phyloP scores from a whole-genome alignment of 345 rosid genomes.

The Cardamine occulta region DNA sequence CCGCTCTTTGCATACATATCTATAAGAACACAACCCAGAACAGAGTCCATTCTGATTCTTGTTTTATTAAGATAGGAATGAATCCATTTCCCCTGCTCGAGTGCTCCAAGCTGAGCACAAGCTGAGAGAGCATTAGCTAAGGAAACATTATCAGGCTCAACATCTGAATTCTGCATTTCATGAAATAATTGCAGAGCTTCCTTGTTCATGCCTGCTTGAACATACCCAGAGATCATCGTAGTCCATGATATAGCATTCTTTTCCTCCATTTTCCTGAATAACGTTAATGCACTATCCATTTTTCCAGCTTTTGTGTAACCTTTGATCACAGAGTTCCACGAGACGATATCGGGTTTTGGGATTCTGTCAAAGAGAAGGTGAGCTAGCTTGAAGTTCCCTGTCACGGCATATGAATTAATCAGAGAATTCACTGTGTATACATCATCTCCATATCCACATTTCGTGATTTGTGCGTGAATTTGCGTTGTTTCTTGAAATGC shows the following conservation, averaged over 20 bases:
- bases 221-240: constrained; percentile 68
- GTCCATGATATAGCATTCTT: constrained; percentile 70
- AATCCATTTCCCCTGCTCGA: constrained; percentile 84
- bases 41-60: constrained; percentile 45
- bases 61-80: constrained; percentile 52
- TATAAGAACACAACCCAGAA: constrained; percentile 59
- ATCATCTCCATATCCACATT: constrained; percentile 57
- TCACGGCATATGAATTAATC: constrained; percentile 57
- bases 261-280: constrained; percentile 53
- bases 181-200: constrained; percentile 66
- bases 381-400: constrained; percentile 47
- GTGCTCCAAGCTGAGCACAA: constrained; percentile 71
- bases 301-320: constrained; percentile 56
- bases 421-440: constrained; percentile 59
- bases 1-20: constrained; percentile 84
- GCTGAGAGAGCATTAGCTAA: constrained; percentile 64
- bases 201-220: constrained; percentile 58
- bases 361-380: constrained; percentile 52
- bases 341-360: constrained; percentile 53
- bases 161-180: constrained; percentile 65
- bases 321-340: constrained; percentile 78
- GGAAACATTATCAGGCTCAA: constrained; percentile 60
- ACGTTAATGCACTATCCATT: constrained; percentile 44
- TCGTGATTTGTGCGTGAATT: constrained; percentile 59
- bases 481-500: constrained; percentile 54